Evolutionary conservation across 495 filamentous ascomycete genomes (phyloP), one percentile per base, ranked within the genome.

Genomic region (Penicillium steckii): DNA sequence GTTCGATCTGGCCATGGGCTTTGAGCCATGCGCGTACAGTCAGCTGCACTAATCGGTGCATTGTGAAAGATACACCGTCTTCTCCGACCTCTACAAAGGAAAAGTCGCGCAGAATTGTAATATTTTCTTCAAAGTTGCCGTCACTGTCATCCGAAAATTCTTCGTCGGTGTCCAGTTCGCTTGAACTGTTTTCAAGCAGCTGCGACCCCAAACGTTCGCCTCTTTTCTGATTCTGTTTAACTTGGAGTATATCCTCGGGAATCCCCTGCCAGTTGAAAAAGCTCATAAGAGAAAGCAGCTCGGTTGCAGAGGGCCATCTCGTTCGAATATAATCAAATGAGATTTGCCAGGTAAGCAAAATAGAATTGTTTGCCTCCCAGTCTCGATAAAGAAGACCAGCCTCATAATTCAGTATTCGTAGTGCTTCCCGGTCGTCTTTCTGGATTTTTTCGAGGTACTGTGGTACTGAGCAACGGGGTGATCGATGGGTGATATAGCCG

Each of bases 101-200:
- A 56, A 68, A 78, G 44, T 71, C 57, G 50, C 60, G 47, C 29
- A 81, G 55, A 15, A 58, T 65, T 21, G 26, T 32, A 6, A 80
- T 25, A 60, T 79, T 70, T 7, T 74, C 68, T 48, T 78, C 72
- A 60, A 79, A 79, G 12, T 45, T 56, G 23, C 15, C 12, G 29
- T 41, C 33, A 29, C 17, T 27, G 5, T 29, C 35, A 41, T 33
- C 37, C 3, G 3, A 24, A 8, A 24, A 21, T n/a, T 19, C 19
- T 24, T 48, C 19, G 22, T 12, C n/a, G 17, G 21, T n/a, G 46
- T 40, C 32, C 27, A 29, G 27, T 29, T 29, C 27, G 27, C 27
- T 29, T 29, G 27, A 29, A 29, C 27, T 29, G 27, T 29, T 12
- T 29, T 29, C 27, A 5, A 29, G 27, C 27, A 6, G 27, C 27